Base-by-base conservation (phyloP, 306 rosid genomes). In the Begonia loranthoides region DNA sequence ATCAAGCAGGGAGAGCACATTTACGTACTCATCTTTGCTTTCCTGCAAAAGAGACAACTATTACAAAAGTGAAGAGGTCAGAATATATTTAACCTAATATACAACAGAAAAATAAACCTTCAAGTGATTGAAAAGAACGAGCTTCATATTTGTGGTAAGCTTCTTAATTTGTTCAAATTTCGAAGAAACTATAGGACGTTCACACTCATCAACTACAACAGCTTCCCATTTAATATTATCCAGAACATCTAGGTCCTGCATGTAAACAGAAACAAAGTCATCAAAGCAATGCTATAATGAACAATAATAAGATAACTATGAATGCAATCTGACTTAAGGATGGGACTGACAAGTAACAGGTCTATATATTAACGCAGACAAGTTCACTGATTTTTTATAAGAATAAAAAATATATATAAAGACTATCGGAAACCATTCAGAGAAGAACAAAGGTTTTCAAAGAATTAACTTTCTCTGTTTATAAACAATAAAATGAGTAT, bases 181-280 rank as follows among this genome's bases (percentile, higher is more conserved):
- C 45, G 73, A 59, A 39, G 74, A 83, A 28, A 74, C 53, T 45
- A 33, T 14, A 47, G 72, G 36, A 57, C 65, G 63, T 45, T 76
- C 87, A 55, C 69, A 72, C 22, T 74, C 82, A 67, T 83, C 94
- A 57, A 72, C 66, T 61, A 79, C 13, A 62, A 76, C 59, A 17
- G 62, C 64, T 74, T 79, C 87, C 87, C 87, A 83, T 33, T n/a
- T 39, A 61, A 79, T 64, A 38, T 67, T 46, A 39, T 41, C 34
- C 13, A 83, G 67, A 46, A 79, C 59, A 62, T 67, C 71, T 52
- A 67, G n/a, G 58, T 79, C 94, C 94, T 83, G 76, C 62, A 69
- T 9, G 61, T 55, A 14, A 48, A 61, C 13, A 14, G 45, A 8
- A 24, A 53, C 3, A 44, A 52, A 8, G 45, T 55, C 45, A 19